A percentile compares a stretch with the other conserved stretches of the same genome.
Evolutionary conservation across 2,329 filamentous ascomycete genomes (phyloP).

Genomic region (Stachybotrys echinatus): DNA sequence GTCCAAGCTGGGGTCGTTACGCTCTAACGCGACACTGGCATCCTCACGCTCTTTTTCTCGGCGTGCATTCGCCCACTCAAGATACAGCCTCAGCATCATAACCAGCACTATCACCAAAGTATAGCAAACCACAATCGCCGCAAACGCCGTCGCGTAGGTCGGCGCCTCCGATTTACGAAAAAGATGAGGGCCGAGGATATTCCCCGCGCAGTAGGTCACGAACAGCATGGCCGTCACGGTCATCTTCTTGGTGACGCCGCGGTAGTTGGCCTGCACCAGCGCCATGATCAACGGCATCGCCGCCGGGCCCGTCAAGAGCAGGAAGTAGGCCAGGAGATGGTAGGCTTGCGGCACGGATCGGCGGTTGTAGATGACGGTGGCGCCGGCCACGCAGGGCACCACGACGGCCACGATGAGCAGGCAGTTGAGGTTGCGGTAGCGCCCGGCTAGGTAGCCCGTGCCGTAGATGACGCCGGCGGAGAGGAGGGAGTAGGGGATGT

Average conservation of each 20-base stretch:
- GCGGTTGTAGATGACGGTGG: conserved; percentile 47
- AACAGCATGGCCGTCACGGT: conserved; percentile 52
- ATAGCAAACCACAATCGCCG: conserved; percentile 52
- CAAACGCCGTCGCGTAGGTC: conserved; percentile 47
- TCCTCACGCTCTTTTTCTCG: conserved; percentile 17
- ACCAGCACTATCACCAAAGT: conserved; percentile 40
- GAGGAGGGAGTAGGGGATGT: conserved; percentile 53
- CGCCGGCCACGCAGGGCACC: conserved; percentile 45
- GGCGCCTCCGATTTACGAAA: conserved; percentile 46
- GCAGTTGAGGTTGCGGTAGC: conserved; percentile 45
- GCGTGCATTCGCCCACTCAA: conserved; percentile 38
- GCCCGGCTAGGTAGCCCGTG: conserved; percentile 45
- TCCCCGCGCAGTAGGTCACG: conserved; percentile 49
- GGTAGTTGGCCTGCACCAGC: conserved; percentile 50
- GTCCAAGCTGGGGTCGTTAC: conserved; percentile 29
- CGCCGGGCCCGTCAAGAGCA: conserved; percentile 47
- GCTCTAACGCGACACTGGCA: conserved; percentile 24
- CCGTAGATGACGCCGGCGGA: conserved; percentile 41
- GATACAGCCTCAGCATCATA: conserved; percentile 38
- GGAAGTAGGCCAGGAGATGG: conserved; percentile 53
- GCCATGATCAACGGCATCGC: conserved; percentile 51
- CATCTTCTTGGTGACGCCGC: conserved; percentile 56
- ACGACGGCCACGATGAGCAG: conserved; percentile 45
- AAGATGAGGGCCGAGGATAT: conserved; percentile 51
- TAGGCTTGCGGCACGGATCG: conserved; percentile 31